Conservation (phyloP, 1,284 basidiomycete genomes). For the Phellopilus nigrolimitatus region DNA sequence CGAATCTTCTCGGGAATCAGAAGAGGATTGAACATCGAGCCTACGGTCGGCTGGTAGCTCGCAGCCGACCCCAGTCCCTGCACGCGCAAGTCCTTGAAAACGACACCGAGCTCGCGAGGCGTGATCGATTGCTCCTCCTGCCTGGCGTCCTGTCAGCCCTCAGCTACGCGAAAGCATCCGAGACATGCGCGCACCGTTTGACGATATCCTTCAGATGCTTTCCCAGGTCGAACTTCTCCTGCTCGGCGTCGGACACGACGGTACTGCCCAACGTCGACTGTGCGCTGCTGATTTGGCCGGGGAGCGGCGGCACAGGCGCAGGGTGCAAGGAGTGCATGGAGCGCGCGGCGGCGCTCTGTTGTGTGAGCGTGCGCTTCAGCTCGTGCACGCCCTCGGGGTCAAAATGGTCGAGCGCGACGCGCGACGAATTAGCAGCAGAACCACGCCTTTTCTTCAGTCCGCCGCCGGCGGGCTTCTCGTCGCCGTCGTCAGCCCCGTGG, state of each 20-base stretch:
- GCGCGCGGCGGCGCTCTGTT: conserved; percentile 8
- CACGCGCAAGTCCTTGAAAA: conserved; percentile 25
- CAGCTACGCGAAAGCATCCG: conserved; percentile 1
- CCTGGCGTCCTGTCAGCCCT: neutral
- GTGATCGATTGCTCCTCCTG: conserved; percentile 4
- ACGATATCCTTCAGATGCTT: conserved; percentile 9
- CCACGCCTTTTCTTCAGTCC: neutral
- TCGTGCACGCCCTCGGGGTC: conserved; percentile 20
- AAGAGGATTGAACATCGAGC: conserved; percentile 24
- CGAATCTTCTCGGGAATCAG: conserved; percentile 17
- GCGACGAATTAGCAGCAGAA: conserved; percentile 13
- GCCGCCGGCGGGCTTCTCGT: neutral
- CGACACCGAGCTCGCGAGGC: conserved; percentile 20
- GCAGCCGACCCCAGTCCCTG: conserved; percentile 23
- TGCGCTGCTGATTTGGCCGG: neutral
- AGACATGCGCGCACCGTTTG: conserved; percentile 1
- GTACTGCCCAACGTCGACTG: conserved; percentile 6
- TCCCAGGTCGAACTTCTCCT: conserved; percentile 18
- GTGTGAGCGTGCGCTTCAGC: conserved; percentile 17
- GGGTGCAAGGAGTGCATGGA: neutral
- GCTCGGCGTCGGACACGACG: conserved; percentile 1
- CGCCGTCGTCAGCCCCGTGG: neutral
- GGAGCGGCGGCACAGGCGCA: neutral
- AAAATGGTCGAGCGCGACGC: conserved; percentile 18
- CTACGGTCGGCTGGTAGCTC: conserved; percentile 25